These are phyloP conservation scores for Phytophthora pseudosyringae DNA, from an alignment of 352 stramenopile species.

Conservation along the genomic window DNA sequence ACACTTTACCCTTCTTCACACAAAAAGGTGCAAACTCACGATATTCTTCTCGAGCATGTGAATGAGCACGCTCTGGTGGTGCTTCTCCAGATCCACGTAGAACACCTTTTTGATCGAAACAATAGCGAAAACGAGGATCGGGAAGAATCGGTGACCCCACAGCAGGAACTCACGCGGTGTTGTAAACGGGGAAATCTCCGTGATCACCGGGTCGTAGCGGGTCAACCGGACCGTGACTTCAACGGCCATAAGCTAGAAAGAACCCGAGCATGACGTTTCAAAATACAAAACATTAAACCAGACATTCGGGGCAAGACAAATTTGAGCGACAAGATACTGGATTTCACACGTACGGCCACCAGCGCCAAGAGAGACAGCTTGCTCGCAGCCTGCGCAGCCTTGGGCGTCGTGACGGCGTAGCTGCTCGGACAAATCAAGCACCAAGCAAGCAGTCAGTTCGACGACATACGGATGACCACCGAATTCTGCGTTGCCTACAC, in stretches of 20 bases:
- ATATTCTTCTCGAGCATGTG: constrained; percentile 66
- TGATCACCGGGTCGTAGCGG: constrained; percentile 61
- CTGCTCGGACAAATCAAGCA: constrained; percentile 30
- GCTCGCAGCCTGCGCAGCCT: constrained; percentile 45
- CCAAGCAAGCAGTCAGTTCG: constrained; percentile 18
- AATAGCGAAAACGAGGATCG: constrained; percentile 48
- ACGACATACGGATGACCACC: constrained; percentile 4
- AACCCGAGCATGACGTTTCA: not conserved
- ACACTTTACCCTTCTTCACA: not conserved
- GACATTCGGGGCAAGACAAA: not conserved
- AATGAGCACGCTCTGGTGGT: constrained; percentile 49
- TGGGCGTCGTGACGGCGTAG: constrained; percentile 56
- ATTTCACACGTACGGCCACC: constrained; percentile 44
- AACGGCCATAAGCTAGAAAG: constrained; percentile 54
- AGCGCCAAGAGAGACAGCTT: constrained; percentile 55
- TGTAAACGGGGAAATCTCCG: constrained; percentile 47
- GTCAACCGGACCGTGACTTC: constrained; percentile 63
- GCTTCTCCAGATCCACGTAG: constrained; percentile 68
- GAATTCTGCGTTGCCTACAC: not conserved
- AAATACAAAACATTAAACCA: not conserved
- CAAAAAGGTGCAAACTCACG: constrained; percentile 25
- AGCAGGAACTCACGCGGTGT: constrained; percentile 68
- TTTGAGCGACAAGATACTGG: not conserved
- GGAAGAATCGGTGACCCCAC: constrained; percentile 64
- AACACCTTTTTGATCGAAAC: constrained; percentile 61